These are phyloP conservation scores for Polytolypa hystricis DNA, from an alignment of 2,329 filamentous ascomycete species.

Conservation along the genomic window DNA sequence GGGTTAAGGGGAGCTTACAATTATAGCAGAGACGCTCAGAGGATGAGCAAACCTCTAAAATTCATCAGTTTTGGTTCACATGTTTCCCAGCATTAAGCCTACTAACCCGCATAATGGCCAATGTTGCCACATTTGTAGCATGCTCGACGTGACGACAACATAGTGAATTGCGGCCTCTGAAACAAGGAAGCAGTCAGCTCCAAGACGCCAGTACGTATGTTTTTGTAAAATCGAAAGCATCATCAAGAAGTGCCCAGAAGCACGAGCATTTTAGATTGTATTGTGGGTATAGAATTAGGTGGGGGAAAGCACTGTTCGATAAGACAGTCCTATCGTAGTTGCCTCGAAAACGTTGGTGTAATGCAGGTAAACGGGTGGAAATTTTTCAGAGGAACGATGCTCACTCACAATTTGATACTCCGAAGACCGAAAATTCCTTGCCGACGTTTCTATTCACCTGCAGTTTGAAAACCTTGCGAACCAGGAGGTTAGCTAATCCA, in stretches of 20 bases:
- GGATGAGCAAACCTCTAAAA: slow-evolving; percentile 89
- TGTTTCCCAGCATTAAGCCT: slow-evolving; percentile 37
- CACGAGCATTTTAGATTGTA: no score
- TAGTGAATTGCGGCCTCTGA: slow-evolving; percentile 24
- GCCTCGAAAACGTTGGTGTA: neutral
- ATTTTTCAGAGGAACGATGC: neutral
- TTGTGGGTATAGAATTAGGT: no score
- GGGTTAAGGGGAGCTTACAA: slow-evolving; percentile 51
- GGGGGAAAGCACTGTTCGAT: no score
- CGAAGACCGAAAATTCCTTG: neutral
- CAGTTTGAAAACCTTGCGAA: slow-evolving; percentile 1
- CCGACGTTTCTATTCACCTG: neutral
- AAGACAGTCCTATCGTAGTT: neutral
- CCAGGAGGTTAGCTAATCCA: neutral
- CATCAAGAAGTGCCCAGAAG: no score
- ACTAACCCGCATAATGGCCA: slow-evolving; percentile 51
- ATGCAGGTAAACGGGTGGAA: neutral
- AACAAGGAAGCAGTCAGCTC: neutral
- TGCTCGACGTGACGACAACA: slow-evolving; percentile 74
- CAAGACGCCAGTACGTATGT: neutral
- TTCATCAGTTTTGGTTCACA: slow-evolving; percentile 42
- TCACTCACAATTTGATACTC: neutral
- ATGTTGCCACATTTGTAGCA: slow-evolving; percentile 73
- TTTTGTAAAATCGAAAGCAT: slow-evolving; percentile 1
- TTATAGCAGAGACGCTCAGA: slow-evolving; percentile 99